phyloP scores from a whole-genome alignment of 106 monocot species.

The Gastrodia elata region DNA sequence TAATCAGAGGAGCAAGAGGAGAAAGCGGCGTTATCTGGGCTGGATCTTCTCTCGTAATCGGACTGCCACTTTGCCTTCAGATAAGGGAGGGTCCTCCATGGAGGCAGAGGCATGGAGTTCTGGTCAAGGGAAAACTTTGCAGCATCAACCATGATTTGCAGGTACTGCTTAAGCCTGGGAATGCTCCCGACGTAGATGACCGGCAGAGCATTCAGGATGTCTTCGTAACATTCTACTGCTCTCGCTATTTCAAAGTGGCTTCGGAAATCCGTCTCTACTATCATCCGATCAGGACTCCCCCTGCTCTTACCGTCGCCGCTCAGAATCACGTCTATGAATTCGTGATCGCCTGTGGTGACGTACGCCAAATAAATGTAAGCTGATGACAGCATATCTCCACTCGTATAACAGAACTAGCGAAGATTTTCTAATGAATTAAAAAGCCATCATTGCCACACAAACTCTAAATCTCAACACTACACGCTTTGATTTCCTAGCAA shows the following conservation, averaged over 20 bases:
- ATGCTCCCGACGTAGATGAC: constrained; percentile 63
- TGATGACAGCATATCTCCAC: no score
- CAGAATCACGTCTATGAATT: constrained; percentile 72
- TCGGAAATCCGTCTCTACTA: constrained; percentile 75
- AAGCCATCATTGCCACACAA: no score
- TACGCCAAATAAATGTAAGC: no score
- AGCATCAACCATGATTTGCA: constrained; percentile 87
- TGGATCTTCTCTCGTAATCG: constrained; percentile 35
- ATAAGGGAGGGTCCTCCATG: constrained; percentile 87
- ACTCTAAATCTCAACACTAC: no score
- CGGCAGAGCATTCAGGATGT: constrained; percentile 52
- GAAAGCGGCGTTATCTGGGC: not conserved
- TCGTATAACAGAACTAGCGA: no score
- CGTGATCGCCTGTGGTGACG: constrained; percentile 65
- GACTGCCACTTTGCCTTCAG: constrained; percentile 88
- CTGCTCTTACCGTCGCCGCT: constrained; percentile 14
- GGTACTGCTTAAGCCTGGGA: constrained; percentile 46
- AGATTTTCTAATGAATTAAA: no score
- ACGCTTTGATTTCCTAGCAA: no score
- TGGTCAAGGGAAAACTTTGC: constrained; percentile 75
- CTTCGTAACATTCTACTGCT: constrained; percentile 70
- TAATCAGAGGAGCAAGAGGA: constrained; percentile 24
- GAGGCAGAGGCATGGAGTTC: constrained; percentile 95
- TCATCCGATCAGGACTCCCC: constrained; percentile 36
- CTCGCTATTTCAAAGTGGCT: constrained; percentile 98